phyloP scores from a whole-genome alignment of 768 basidiomycete genomes.

The Rhodotorula diobovata region DNA sequence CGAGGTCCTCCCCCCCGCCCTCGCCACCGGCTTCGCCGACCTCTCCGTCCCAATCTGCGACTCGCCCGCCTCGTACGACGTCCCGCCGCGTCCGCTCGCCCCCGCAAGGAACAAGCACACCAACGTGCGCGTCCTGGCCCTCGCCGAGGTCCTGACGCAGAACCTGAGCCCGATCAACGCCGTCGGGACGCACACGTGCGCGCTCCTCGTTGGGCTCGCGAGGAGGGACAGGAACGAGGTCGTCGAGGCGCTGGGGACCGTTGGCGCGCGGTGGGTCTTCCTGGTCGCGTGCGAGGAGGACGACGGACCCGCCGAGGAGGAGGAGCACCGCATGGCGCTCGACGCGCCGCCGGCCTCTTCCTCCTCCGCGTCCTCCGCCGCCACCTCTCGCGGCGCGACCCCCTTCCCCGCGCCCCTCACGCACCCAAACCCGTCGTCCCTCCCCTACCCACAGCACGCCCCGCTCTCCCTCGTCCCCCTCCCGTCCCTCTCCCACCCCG shows the following conservation, averaged over 20 bases:
- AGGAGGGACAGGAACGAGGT: slow-evolving; percentile 24
- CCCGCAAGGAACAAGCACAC: slow-evolving; percentile 32
- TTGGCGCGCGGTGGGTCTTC: slow-evolving; percentile 36
- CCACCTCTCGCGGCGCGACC: slow-evolving; percentile 18
- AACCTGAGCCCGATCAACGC: slow-evolving; percentile 42
- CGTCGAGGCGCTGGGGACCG: slow-evolving; percentile 27
- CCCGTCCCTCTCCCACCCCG: slow-evolving; percentile 18
- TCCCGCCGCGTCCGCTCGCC: slow-evolving; percentile 16
- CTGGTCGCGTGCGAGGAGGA: slow-evolving; percentile 23
- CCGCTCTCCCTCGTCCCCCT: slow-evolving; percentile 17
- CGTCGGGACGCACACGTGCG: slow-evolving; percentile 34
- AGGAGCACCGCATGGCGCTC: background rate
- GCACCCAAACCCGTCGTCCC: slow-evolving; percentile 1
- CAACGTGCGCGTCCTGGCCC: slow-evolving; percentile 37
- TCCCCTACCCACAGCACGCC: slow-evolving; percentile 33
- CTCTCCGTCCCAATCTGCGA: slow-evolving; percentile 22
- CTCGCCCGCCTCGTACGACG: slow-evolving; percentile 32
- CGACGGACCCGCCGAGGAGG: background rate
- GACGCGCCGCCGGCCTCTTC: background rate
- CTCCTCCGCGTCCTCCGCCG: background rate
- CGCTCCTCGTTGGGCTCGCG: slow-evolving; percentile 25
- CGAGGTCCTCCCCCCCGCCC: slow-evolving; percentile 29
- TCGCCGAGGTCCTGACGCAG: slow-evolving; percentile 38
- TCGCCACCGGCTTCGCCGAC: slow-evolving; percentile 13
- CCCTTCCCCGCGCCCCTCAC: background rate